Conservation (phyloP, 805 yeast genomes). For the Lipomyces starkeyi region DNA sequence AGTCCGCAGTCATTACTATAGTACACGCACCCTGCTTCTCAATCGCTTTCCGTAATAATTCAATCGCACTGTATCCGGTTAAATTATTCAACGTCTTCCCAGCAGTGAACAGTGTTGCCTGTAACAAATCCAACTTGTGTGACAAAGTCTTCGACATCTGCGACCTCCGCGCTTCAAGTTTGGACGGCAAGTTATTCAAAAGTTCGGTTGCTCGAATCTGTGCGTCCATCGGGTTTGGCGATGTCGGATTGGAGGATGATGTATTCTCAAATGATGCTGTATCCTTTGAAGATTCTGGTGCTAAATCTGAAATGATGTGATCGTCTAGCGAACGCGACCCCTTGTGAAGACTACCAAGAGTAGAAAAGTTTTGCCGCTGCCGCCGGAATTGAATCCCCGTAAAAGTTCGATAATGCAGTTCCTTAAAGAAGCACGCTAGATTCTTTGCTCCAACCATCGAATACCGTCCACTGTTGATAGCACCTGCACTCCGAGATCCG, state of each 20-base stretch:
- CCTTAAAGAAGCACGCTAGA: background rate
- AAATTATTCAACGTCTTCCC: slow-evolving; percentile 78
- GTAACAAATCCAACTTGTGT: slow-evolving; percentile 45
- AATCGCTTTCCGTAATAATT: slow-evolving; percentile 67
- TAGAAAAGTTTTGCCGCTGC: background rate
- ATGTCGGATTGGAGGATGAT: background rate
- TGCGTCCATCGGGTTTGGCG: background rate
- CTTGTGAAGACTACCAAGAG: background rate
- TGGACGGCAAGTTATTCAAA: slow-evolving; percentile 42
- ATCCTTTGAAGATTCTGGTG: background rate
- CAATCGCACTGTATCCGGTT: slow-evolving; percentile 88
- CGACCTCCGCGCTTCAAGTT: slow-evolving; percentile 41
- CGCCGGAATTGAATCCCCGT: background rate
- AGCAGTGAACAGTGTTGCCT: slow-evolving; percentile 46
- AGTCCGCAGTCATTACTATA: background rate
- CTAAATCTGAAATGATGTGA: no score
- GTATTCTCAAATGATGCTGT: background rate
- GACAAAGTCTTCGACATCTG: slow-evolving; percentile 41
- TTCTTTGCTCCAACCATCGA: background rate
- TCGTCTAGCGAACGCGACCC: background rate
- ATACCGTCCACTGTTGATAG: background rate
- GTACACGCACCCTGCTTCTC: slow-evolving; percentile 45
- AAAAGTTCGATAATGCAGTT: background rate
- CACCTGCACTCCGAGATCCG: background rate
- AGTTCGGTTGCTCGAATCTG: background rate